phyloP scores from a whole-genome alignment of 306 rosid species.

The Carpinus fangiana region DNA sequence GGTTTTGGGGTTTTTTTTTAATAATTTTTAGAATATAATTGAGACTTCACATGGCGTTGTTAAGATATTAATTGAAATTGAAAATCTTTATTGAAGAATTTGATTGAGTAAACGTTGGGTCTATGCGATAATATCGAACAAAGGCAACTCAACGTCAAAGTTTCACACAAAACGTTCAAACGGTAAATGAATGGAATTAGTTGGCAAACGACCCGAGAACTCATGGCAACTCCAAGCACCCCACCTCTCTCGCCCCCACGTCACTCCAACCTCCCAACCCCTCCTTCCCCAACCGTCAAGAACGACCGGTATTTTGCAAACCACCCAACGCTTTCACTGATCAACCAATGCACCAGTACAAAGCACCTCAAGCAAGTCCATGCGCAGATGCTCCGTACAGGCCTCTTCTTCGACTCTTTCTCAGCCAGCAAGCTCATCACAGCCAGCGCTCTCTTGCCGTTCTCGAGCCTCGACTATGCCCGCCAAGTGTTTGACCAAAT shows the following conservation, averaged over 20 bases:
- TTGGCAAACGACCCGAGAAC: neutral
- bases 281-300: constrained; percentile 18
- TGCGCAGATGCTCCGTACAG: constrained; percentile 57
- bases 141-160: no score
- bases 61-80: no score
- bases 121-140: no score
- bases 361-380: constrained; percentile 57
- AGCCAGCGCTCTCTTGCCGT: constrained; percentile 34
- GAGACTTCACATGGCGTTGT: no score
- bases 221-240: constrained; percentile 35
- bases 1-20: no score
- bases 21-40: no score
- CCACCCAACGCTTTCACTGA: constrained; percentile 17
- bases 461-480: constrained; percentile 55
- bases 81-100: no score
- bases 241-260: constrained; percentile 28
- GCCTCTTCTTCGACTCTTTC: constrained; percentile 46
- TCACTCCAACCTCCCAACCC: constrained; percentile 10
- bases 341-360: constrained; percentile 40
- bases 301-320: constrained; percentile 30
- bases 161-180: no score
- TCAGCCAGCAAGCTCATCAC: constrained; percentile 51
- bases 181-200: no score
- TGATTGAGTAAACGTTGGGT: no score
- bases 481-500: constrained; percentile 58